Evolutionary conservation across 2,329 filamentous ascomycete species (phyloP).

Genomic region (Hypoxylon sp.): DNA sequence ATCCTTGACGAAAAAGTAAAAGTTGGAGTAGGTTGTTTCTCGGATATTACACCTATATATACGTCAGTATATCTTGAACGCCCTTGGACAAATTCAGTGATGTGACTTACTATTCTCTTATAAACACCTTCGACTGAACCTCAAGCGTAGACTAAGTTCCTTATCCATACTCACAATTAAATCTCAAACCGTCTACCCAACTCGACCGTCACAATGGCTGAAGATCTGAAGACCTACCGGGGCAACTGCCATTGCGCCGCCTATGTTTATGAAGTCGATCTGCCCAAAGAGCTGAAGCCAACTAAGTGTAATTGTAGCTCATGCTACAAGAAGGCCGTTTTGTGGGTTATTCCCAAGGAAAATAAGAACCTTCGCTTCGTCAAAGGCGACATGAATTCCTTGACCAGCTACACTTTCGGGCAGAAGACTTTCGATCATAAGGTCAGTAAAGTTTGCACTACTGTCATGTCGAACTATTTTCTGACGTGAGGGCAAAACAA

Average conservation of each 20-base stretch:
- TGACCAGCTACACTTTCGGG: slow-evolving; percentile 64
- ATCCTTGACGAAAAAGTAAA: slow-evolving; percentile 2
- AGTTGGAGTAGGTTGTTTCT: slow-evolving; percentile 11
- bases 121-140: slow-evolving; percentile 1
- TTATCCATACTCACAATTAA: slow-evolving; percentile 3
- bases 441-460: slow-evolving; percentile 50
- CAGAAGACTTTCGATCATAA: slow-evolving; percentile 59
- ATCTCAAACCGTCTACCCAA: slow-evolving; percentile 1
- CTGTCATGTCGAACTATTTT: neutral
- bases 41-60: slow-evolving; percentile 3
- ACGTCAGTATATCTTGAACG: neutral
- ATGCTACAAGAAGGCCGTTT: slow-evolving; percentile 67
- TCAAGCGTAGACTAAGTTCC: neutral
- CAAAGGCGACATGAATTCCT: slow-evolving; percentile 60
- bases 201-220: slow-evolving; percentile 43
- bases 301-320: slow-evolving; percentile 78
- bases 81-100: slow-evolving; percentile 1
- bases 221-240: slow-evolving; percentile 61
- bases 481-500: slow-evolving; percentile 53
- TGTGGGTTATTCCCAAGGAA: slow-evolving; percentile 54
- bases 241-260: slow-evolving; percentile 72
- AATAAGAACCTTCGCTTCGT: slow-evolving; percentile 59
- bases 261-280: slow-evolving; percentile 65
- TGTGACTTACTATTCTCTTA: slow-evolving; percentile 1
- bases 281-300: slow-evolving; percentile 71